A percentile compares a stretch with the other conserved stretches of the same genome.
Evolutionary conservation across 306 rosid genomes (phyloP).

Genomic region (Arachis stenosperma): DNA sequence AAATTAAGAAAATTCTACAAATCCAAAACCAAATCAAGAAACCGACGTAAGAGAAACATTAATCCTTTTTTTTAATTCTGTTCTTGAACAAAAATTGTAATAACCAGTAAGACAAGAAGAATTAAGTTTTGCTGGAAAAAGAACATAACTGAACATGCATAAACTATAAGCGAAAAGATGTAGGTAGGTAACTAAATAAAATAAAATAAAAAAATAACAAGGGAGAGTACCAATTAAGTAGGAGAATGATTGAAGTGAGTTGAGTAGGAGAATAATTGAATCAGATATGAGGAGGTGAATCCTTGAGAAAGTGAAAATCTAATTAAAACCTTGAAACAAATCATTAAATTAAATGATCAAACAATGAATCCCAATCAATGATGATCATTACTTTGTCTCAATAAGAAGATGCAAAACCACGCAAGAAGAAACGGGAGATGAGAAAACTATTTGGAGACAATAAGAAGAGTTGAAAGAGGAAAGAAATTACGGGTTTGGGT

Average conservation of each 20-base stretch:
- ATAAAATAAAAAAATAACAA: neutral
- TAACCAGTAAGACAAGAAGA: neutral
- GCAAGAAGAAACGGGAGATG: neutral
- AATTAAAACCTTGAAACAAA: neutral
- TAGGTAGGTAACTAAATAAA: neutral
- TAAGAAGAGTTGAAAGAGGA: neutral
- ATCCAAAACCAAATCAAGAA: no score
- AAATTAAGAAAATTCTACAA: no score
- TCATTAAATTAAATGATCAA: neutral
- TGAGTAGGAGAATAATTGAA: conserved; percentile 27
- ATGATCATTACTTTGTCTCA: conserved; percentile 6
- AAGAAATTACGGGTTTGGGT: neutral
- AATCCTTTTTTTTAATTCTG: no score
- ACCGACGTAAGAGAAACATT: no score
- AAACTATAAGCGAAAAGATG: neutral
- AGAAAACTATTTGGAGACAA: neutral
- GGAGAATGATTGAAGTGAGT: neutral
- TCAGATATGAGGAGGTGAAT: conserved; percentile 25
- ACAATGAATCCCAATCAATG: conserved; percentile 22
- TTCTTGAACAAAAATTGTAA: neutral
- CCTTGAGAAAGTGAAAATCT: conserved; percentile 35
- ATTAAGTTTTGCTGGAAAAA: conserved; percentile 9
- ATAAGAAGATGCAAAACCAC: neutral
- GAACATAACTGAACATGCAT: conserved; percentile 26
- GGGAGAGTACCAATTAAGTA: conserved; percentile 26